phyloP scores from a whole-genome alignment of 495 filamentous ascomycete species.

The Arthonia radiata region DNA sequence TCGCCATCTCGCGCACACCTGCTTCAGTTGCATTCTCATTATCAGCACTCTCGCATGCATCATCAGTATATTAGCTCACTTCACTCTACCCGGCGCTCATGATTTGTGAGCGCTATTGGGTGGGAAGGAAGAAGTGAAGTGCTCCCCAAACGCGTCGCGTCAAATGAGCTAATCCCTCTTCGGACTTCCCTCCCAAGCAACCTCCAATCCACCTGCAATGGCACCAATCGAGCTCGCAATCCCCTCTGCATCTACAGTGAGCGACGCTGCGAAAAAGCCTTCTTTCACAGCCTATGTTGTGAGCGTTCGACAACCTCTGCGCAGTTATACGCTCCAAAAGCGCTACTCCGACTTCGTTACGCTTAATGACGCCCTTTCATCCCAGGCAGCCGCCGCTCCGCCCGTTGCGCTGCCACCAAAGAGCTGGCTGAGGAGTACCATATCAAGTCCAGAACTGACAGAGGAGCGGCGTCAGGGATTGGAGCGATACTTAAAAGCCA shows the following conservation, averaged over 20 bases:
- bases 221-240: slow-evolving; percentile 62
- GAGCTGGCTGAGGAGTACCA: slow-evolving; percentile 59
- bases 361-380: slow-evolving; percentile 44
- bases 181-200: too few relatives aligned
- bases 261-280: slow-evolving; percentile 25
- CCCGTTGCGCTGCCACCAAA: slow-evolving; percentile 52
- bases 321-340: slow-evolving; percentile 67
- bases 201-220: too few relatives aligned
- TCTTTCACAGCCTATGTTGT: slow-evolving; percentile 86
- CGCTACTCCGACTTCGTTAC: slow-evolving; percentile 80
- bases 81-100: too few relatives aligned
- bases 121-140: too few relatives aligned
- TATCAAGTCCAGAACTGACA: slow-evolving; percentile 48
- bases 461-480: slow-evolving; percentile 53
- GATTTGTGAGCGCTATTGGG: too few relatives aligned
- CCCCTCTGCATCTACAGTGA: slow-evolving; percentile 40
- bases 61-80: too few relatives aligned
- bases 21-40: too few relatives aligned
- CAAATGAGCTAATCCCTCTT: too few relatives aligned
- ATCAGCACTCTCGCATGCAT: too few relatives aligned
- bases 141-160: too few relatives aligned
- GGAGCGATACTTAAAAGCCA: slow-evolving; percentile 58
- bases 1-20: too few relatives aligned
- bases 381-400: slow-evolving; percentile 33
- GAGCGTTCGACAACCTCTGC: slow-evolving; percentile 62